Percentiles rank a stretch among this genome's conserved stretches.
These are phyloP conservation scores for Polygonum maritimum DNA, from an alignment of 148 eudicot genomes.

Conservation along the genomic window DNA sequence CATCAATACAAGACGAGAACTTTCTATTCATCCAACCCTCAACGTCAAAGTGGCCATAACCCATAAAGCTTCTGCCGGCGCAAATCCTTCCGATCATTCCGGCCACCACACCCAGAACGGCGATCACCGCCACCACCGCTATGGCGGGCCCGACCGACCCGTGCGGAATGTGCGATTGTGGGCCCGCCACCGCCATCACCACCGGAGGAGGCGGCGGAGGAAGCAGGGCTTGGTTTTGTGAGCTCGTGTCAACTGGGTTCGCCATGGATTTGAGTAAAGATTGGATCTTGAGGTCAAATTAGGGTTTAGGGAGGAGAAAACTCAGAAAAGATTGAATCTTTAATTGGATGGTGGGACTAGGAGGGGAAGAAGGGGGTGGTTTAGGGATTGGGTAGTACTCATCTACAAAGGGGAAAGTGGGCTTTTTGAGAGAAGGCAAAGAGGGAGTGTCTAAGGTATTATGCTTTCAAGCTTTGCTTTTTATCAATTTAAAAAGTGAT, in stretches of 20 bases:
- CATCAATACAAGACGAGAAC: constrained; percentile 46
- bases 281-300: no score
- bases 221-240: constrained; percentile 2
- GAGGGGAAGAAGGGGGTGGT: neutral
- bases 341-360: neutral
- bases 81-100: constrained; percentile 40
- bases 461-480: neutral
- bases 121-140: constrained; percentile 32
- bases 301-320: neutral
- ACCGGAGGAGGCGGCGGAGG: constrained; percentile 1
- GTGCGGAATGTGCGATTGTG: constrained; percentile 21
- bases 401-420: neutral
- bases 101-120: constrained; percentile 31
- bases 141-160: constrained; percentile 43
- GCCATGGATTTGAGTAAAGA: neutral
- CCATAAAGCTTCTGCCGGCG: constrained; percentile 33
- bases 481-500: neutral
- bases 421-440: neutral
- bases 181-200: constrained; percentile 14
- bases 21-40: constrained; percentile 46
- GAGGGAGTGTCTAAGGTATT: neutral
- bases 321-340: neutral
- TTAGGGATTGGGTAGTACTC: neutral
- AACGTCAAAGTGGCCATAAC: constrained; percentile 37
- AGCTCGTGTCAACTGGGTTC: neutral